Base-by-base conservation (phyloP, 805 yeast species). In the Candida ortonii region DNA sequence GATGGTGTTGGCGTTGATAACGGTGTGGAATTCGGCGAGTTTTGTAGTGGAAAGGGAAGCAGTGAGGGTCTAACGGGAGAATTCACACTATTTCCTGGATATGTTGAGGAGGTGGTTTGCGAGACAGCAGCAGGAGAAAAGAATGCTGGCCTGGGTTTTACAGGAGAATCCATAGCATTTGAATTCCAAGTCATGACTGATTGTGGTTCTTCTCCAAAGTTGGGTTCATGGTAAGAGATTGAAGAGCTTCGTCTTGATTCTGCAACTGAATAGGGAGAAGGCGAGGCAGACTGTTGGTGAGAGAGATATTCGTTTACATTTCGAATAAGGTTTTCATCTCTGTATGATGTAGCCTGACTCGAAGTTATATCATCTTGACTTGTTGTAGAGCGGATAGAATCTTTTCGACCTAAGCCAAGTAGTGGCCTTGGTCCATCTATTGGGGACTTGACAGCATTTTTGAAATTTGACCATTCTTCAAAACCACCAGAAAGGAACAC, bases 401-500 rank as follows among this genome's bases (percentile, higher is more conserved):
- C 39, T 20, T 36, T 39, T 34, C 48, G 36, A 7, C 42, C 31
- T 3, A 30, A 29, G 10, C 45, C 44, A 9, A 44, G 26, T 3
- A 48, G 35, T 1, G 53, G 56, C 31, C 39, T 44, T 6, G 50
- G 42, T 21, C 39, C 39, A 6, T 39, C 39, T 11, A 49, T 15
- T 1, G 57, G 57, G 1, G 55, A 50, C 17, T 31, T 39, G 6
- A 50, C 35, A 6, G 46, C 21, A 3, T 34, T 30, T 17, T 38
- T 46, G 17, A 44, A 46, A 17, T 35, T 43, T n/a, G 36, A 31
- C 89, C 90, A 83, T 52, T 78, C 85, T 13, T 65, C 59, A 38
- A 78, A 70, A 0, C 93, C 94, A 17, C 83, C 85, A 7, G 64
- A 61, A 3, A 78, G 53, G 10, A 75, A 43, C 5, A 73, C 61